phyloP scores from a whole-genome alignment of 345 rosid species.

The Jatropha curcas region DNA sequence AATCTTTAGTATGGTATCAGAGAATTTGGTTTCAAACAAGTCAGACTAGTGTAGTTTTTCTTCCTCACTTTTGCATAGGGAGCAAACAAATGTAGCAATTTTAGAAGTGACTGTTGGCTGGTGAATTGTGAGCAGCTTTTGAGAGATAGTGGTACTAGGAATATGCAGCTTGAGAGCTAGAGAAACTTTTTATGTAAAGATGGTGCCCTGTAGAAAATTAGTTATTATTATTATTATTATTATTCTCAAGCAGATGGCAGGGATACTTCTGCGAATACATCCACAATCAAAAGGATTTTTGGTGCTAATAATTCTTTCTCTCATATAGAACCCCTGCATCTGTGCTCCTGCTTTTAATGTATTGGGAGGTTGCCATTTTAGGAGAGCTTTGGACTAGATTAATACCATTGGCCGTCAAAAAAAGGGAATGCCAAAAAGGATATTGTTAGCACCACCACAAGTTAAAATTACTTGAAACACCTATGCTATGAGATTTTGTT shows the following conservation, averaged over 20 bases:
- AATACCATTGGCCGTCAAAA: neutral
- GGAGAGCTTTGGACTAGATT: neutral
- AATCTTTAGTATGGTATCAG: too few species aligned
- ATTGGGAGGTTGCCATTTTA: neutral
- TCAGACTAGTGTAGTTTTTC: neutral
- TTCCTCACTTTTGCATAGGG: neutral
- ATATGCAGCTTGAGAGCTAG: neutral
- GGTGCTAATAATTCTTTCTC: neutral
- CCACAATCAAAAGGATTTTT: neutral
- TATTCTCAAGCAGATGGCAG: neutral
- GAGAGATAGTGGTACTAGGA: neutral
- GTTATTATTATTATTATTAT: too few species aligned
- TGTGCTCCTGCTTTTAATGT: neutral
- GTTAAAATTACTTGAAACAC: neutral
- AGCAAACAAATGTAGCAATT: neutral
- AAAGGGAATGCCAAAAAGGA: neutral
- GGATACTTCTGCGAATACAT: neutral
- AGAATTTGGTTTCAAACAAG: neutral
- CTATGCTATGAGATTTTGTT: conserved; percentile 3
- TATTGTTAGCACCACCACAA: neutral
- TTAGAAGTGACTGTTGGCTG: neutral
- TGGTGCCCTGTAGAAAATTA: neutral
- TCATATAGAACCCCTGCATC: neutral
- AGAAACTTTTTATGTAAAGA: neutral
- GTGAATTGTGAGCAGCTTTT: too few species aligned